Evolutionary conservation across 495 filamentous ascomycete genomes (phyloP).

Genomic region (Poronia punctata): DNA sequence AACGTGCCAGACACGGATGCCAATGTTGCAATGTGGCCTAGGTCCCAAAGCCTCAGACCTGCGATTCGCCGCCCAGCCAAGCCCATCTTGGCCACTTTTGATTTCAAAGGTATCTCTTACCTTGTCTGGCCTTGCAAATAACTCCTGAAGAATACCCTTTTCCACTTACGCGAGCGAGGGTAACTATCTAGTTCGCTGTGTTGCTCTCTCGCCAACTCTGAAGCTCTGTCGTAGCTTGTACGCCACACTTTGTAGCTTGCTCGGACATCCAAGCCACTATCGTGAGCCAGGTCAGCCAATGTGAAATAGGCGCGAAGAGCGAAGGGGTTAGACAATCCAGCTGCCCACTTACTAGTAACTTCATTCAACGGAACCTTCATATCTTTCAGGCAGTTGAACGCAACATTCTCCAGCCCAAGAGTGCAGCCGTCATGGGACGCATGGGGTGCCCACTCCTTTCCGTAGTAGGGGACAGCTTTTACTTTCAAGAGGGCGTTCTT

Average conservation of each 20-base stretch:
- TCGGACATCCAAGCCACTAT: slow-evolving; percentile 8
- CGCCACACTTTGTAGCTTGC: slow-evolving; percentile 7
- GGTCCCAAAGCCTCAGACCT: too few species aligned
- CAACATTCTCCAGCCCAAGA: slow-evolving; percentile 5
- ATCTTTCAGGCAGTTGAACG: slow-evolving; percentile 4
- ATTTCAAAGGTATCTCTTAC: too few species aligned
- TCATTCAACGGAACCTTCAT: slow-evolving; percentile 7
- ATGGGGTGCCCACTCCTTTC: slow-evolving; percentile 12
- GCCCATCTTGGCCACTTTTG: too few species aligned
- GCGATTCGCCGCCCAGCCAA: too few species aligned
- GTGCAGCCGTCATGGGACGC: slow-evolving; percentile 9
- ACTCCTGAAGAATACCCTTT: too few species aligned
- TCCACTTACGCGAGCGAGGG: too few species aligned
- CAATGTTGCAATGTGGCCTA: too few species aligned
- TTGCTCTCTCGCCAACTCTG: slow-evolving; percentile 5
- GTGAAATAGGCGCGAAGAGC: too few species aligned
- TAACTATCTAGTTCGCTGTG: too few species aligned
- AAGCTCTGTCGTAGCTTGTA: slow-evolving; percentile 4
- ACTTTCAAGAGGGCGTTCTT: slow-evolving; percentile 7
- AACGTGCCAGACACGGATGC: too few species aligned
- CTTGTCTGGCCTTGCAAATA: too few species aligned
- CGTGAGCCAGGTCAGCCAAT: not conserved
- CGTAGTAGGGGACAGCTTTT: slow-evolving; percentile 6
- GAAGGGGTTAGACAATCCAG: too few species aligned
- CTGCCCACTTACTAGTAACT: slow-evolving; percentile 6